Evolutionary conservation across 1,284 basidiomycete genomes (phyloP).

Genomic region (Moniliella sp.): DNA sequence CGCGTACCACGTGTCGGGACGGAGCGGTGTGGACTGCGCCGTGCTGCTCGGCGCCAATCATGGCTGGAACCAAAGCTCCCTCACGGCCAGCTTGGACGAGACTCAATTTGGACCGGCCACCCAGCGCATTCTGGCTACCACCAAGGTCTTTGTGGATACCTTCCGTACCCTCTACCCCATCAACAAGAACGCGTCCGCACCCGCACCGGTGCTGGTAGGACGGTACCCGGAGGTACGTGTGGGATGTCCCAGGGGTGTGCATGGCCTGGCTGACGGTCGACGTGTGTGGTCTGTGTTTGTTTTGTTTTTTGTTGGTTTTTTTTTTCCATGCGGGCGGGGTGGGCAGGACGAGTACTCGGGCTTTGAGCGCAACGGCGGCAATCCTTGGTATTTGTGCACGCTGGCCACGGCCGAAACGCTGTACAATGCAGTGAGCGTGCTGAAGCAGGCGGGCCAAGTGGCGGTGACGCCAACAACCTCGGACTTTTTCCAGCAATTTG

Average conservation of each 20-base stretch:
- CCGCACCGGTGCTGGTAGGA: conserved; percentile 8
- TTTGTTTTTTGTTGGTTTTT: too few species aligned
- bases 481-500: conserved; percentile 12
- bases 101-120: conserved; percentile 9
- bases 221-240: too few species aligned
- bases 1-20: conserved; percentile 9
- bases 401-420: conserved; percentile 12
- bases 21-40: conserved; percentile 11
- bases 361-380: conserved; percentile 7
- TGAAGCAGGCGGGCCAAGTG: conserved; percentile 4
- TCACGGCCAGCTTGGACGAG: conserved; percentile 4
- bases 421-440: conserved; percentile 8
- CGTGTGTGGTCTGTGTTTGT: too few species aligned
- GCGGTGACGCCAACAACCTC: conserved; percentile 7
- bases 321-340: too few species aligned
- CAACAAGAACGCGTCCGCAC: conserved; percentile 10
- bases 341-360: conserved; percentile 13
- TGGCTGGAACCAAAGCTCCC: conserved; percentile 9
- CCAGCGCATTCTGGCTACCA: conserved; percentile 12
- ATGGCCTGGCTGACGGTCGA: too few species aligned
- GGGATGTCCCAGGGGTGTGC: too few species aligned
- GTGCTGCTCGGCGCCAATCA: conserved; percentile 9
- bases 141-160: conserved; percentile 11
- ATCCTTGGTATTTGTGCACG: conserved; percentile 19
- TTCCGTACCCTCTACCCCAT: conserved; percentile 12